Conservation (phyloP, 805 yeast species). For the Saccharomyces mikatae region DNA sequence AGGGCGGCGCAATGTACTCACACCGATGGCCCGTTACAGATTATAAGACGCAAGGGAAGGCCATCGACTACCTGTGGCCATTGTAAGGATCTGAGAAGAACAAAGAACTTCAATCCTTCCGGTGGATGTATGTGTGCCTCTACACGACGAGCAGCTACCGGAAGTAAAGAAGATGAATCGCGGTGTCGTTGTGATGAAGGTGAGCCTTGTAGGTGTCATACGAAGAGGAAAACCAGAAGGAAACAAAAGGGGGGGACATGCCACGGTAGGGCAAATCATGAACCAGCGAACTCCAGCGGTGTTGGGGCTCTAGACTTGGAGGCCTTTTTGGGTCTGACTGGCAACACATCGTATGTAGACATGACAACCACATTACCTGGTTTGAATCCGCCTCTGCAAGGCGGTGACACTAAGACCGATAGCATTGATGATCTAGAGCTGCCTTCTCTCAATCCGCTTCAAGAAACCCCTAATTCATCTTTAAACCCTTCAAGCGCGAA, state of each 20-base stretch:
- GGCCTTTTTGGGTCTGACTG: background rate
- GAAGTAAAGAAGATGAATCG: background rate
- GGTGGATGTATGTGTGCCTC: constrained; percentile 10
- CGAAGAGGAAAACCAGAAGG: constrained; percentile 3
- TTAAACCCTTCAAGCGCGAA: background rate
- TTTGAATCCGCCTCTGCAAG: background rate
- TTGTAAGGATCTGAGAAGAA: constrained; percentile 67
- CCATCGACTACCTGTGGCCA: constrained; percentile 88
- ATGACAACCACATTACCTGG: constrained; percentile 2
- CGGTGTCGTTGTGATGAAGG: constrained; percentile 5
- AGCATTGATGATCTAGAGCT: background rate
- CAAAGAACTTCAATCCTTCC: constrained; percentile 52
- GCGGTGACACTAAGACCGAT: background rate
- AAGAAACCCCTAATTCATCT: background rate
- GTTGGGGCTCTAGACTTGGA: background rate
- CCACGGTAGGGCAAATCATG: constrained; percentile 4
- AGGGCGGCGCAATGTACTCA: constrained; percentile 89
- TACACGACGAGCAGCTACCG: background rate
- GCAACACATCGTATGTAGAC: constrained; percentile 5
- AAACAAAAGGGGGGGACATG: background rate
- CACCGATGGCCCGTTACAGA: constrained; percentile 77
- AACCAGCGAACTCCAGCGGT: background rate
- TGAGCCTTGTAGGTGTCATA: constrained; percentile 9
- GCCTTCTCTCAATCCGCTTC: background rate
- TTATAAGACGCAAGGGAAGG: constrained; percentile 92